phyloP scores from a whole-genome alignment of 2,329 filamentous ascomycete species.

The Fusarium nisikadoi region DNA sequence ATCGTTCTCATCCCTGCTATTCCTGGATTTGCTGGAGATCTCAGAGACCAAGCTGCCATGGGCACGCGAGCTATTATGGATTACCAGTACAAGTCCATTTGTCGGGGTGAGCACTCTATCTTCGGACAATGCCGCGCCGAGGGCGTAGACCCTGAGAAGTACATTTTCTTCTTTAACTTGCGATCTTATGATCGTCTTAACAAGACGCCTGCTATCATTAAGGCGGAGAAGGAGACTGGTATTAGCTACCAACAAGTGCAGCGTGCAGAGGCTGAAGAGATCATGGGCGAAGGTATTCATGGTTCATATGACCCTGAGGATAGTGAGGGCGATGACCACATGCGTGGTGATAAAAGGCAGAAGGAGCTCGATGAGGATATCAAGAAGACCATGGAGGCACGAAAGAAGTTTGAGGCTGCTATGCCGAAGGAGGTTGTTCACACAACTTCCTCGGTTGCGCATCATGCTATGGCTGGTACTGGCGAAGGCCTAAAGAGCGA shows the following conservation, averaged over 20 bases:
- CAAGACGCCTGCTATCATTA: conserved; percentile 76
- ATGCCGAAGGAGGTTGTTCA: conserved; percentile 51
- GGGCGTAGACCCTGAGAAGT: conserved; percentile 79
- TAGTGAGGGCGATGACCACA: conserved; percentile 60
- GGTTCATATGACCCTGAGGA: conserved; percentile 59
- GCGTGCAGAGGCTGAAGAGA: conserved; percentile 86
- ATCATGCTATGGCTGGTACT: conserved; percentile 79
- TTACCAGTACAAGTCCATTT: conserved; percentile 97
- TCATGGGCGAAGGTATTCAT: conserved; percentile 81
- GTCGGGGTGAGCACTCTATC: conserved; percentile 90
- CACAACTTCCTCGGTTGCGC: conserved; percentile 66
- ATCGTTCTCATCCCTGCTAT: conserved; percentile 92
- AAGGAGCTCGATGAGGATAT: conserved; percentile 50
- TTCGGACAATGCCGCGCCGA: conserved; percentile 78
- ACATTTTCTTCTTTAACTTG: conserved; percentile 95
- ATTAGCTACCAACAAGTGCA: conserved; percentile 89
- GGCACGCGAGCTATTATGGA: conserved; percentile 97
- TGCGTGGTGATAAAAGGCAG: conserved; percentile 55
- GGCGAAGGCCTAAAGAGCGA: conserved; percentile 71
- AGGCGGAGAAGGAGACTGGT: conserved; percentile 82
- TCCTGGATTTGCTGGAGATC: conserved; percentile 92
- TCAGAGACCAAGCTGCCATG: conserved; percentile 82
- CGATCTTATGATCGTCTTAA: conserved; percentile 93
- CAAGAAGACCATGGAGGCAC: conserved; percentile 57
- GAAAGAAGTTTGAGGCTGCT: conserved; percentile 63